These are phyloP conservation scores for Chenopodium berlandieri DNA, from an alignment of 148 eudicot species.

Conservation along the genomic window DNA sequence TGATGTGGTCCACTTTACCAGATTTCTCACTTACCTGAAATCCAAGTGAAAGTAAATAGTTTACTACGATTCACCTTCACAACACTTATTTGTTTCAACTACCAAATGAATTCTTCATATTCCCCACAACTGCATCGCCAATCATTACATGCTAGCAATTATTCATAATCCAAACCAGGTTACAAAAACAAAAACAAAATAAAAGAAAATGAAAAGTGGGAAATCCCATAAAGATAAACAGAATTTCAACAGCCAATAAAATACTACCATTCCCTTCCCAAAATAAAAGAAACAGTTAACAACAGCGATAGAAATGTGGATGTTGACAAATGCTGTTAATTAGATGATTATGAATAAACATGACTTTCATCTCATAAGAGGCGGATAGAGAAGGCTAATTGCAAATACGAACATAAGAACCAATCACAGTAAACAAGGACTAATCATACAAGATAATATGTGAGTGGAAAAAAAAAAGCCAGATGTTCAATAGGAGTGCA, in stretches of 20 bases:
- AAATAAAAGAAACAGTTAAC: neutral
- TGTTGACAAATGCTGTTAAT: too few relatives aligned
- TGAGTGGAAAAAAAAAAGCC: neutral
- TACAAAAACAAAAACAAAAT: too few relatives aligned
- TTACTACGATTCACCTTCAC: neutral
- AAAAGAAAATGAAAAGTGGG: neutral
- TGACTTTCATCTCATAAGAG: too few relatives aligned
- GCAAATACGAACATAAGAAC: neutral
- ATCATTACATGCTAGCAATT: neutral
- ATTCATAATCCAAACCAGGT: neutral
- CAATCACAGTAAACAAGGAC: neutral
- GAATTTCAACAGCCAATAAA: neutral
- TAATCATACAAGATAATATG: neutral
- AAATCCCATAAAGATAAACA: neutral
- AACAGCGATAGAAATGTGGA: too few relatives aligned
- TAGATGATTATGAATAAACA: too few relatives aligned
- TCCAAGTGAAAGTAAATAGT: neutral
- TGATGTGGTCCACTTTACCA: constrained; percentile 20
- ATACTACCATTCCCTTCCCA: neutral
- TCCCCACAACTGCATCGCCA: neutral
- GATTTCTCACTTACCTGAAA: constrained; percentile 46
- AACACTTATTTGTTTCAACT: neutral
- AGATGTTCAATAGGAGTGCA: neutral
- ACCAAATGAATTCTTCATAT: neutral
- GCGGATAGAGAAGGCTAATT: too few relatives aligned